Percentiles rank a stretch among this genome's conserved stretches.
These are phyloP conservation scores for Backusella sp. DNA, from an alignment of 192 early-diverging fungal genomes.

Conservation along the genomic window DNA sequence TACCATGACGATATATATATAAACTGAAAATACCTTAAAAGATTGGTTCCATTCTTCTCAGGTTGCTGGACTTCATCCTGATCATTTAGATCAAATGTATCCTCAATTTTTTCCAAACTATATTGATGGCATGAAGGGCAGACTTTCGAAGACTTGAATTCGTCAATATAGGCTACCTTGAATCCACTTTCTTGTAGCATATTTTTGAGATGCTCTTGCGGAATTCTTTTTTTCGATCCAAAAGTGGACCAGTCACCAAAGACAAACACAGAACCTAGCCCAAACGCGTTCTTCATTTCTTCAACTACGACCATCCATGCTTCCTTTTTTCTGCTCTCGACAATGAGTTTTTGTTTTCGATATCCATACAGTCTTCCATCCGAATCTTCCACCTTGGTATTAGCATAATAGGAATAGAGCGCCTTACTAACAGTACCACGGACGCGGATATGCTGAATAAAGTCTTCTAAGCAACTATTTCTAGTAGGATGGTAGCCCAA, in stretches of 20 bases:
- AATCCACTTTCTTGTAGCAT: background rate
- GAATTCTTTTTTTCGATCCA: background rate
- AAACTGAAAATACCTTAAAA: background rate
- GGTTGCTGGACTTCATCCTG: background rate
- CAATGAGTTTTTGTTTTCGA: background rate
- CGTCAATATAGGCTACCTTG: background rate
- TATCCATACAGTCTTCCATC: background rate
- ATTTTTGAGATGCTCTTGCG: background rate
- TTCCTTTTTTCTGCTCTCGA: background rate
- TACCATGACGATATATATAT: background rate
- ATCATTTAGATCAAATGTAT: background rate
- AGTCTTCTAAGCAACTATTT: background rate
- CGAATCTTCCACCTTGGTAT: background rate
- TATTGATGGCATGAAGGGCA: background rate
- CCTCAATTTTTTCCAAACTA: background rate
- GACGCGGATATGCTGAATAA: background rate
- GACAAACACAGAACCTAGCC: background rate
- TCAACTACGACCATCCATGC: background rate
- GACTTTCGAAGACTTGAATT: background rate
- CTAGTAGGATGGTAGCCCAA: background rate
- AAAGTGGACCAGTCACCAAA: background rate
- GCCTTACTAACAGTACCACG: background rate
- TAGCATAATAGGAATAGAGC: background rate
- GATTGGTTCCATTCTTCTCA: background rate
- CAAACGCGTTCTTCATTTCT: background rate